Conservation (phyloP, 1,284 basidiomycete genomes). For the Ceratorhiza oryzae-sativae region DNA sequence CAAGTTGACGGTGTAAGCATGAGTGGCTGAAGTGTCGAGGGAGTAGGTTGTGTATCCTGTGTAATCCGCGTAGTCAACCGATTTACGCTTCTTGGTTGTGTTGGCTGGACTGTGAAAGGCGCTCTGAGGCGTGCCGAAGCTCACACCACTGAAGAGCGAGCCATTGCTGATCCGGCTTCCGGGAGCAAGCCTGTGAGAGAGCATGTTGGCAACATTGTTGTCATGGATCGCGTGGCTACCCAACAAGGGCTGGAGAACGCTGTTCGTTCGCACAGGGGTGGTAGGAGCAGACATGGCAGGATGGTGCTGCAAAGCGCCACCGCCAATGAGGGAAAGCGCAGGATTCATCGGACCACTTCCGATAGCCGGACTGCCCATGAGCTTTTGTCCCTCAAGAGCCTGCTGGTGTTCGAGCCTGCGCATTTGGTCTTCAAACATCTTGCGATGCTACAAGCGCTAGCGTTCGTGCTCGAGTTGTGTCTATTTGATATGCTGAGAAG, state of each 20-base stretch:
- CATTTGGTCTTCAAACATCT: constrained; percentile 94
- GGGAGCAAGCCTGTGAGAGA: constrained; percentile 28
- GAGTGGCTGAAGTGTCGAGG: constrained; percentile 17
- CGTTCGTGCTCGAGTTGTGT: constrained; percentile 90
- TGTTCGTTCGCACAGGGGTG: constrained; percentile 69
- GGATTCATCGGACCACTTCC: constrained; percentile 11
- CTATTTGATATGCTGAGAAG: constrained; percentile 77
- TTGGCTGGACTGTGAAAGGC: constrained; percentile 22
- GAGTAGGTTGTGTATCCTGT: constrained; percentile 34
- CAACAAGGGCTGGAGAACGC: constrained; percentile 12
- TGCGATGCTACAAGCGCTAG: constrained; percentile 83
- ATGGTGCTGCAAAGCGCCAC: constrained; percentile 58
- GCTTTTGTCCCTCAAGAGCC: constrained; percentile 69
- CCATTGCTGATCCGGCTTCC: constrained; percentile 30
- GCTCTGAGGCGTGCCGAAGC: constrained; percentile 35
- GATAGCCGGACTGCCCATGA: constrained; percentile 56
- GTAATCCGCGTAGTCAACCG: constrained; percentile 74
- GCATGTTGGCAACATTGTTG: constrained; percentile 6
- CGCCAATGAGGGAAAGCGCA: constrained; percentile 33
- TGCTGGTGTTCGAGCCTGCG: constrained; percentile 89
- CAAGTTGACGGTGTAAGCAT: constrained; percentile 22
- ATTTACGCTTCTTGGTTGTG: constrained; percentile 67
- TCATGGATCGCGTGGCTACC: neutral
- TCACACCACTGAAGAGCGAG: constrained; percentile 31
- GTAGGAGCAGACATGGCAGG: constrained; percentile 82